phyloP scores from a whole-genome alignment of 2,329 filamentous ascomycete species.

The Orbilia javanica region DNA sequence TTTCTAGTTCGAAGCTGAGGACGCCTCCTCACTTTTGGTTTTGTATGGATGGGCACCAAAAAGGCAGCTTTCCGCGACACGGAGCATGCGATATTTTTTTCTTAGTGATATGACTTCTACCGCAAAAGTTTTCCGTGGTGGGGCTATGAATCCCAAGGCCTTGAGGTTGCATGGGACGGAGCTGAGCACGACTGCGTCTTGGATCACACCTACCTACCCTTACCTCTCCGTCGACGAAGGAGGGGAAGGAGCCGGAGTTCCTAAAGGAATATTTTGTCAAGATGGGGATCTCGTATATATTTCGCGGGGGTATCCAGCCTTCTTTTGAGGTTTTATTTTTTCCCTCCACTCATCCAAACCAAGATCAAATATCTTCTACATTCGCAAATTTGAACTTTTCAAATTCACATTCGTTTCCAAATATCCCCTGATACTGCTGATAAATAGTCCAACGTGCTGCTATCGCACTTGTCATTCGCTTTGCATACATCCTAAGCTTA shows the following conservation, averaged over 20 bases:
- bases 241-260: conserved; percentile 22
- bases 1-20: conserved; percentile 21
- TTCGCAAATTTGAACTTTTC: conserved; percentile 3
- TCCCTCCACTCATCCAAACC: not conserved
- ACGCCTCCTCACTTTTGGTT: conserved; percentile 18
- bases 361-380: conserved; percentile 24
- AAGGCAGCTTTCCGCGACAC: conserved; percentile 39
- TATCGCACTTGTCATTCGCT: conserved; percentile 39
- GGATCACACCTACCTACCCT: conserved; percentile 37
- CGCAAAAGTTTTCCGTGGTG: conserved; percentile 39
- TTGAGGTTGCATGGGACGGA: conserved; percentile 49
- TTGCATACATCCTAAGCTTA: conserved; percentile 5
- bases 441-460: conserved; percentile 2
- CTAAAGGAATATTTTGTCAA: conserved; percentile 47
- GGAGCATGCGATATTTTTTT: conserved; percentile 45
- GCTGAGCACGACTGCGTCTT: conserved; percentile 51
- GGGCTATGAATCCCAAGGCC: conserved; percentile 50
- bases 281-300: conserved; percentile 37
- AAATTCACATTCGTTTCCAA: conserved; percentile 34
- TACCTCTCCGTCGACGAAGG: conserved; percentile 31
- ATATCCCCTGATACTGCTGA: not conserved
- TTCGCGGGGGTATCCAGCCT: conserved; percentile 24
- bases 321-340: conserved; percentile 8
- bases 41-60: not conserved
- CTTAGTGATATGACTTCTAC: conserved; percentile 29